Evolutionary conservation across 2,329 filamentous ascomycete genomes (phyloP).

Genomic region (Phialophora chinensis): DNA sequence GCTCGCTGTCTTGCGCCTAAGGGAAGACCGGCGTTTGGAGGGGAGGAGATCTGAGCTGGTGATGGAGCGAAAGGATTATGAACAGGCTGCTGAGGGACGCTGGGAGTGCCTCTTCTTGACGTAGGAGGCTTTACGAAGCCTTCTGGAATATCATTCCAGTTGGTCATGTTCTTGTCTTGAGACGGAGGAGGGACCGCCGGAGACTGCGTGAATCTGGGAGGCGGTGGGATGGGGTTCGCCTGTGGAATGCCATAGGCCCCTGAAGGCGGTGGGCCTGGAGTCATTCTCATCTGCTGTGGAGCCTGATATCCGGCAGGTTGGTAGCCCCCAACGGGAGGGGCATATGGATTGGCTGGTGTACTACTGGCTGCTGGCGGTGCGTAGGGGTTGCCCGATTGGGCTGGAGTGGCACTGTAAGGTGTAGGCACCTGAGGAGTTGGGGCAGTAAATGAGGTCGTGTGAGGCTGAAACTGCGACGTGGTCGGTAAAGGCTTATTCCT

Average conservation of each 20-base stretch:
- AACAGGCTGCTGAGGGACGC: constrained; percentile 64
- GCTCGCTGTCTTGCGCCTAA: constrained; percentile 66
- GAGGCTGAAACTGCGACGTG: constrained; percentile 46
- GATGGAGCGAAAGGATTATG: constrained; percentile 69
- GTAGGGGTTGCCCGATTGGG: constrained; percentile 24
- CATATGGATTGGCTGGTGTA: constrained; percentile 55
- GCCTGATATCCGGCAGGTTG: constrained; percentile 64
- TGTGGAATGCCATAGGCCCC: constrained; percentile 45
- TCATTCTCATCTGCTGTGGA: constrained; percentile 53
- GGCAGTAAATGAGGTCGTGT: constrained; percentile 43
- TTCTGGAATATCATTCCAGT: constrained; percentile 95
- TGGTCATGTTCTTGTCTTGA: constrained; percentile 72
- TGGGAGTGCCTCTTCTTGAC: constrained; percentile 76
- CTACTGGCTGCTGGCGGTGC: constrained; percentile 39
- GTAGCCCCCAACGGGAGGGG: constrained; percentile 57
- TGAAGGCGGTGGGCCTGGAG: constrained; percentile 47
- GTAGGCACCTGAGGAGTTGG: constrained; percentile 37
- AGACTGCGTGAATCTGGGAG: constrained; percentile 71
- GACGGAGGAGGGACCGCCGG: constrained; percentile 69
- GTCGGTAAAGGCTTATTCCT: constrained; percentile 53
- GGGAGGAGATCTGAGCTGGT: constrained; percentile 63
- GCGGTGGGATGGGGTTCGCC: constrained; percentile 60
- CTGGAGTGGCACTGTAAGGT: constrained; percentile 13
- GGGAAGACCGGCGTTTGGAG: constrained; percentile 64
- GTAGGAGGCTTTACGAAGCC: constrained; percentile 74